These are phyloP conservation scores for Glycine soja DNA, from an alignment of 306 rosid species.

Conservation along the genomic window DNA sequence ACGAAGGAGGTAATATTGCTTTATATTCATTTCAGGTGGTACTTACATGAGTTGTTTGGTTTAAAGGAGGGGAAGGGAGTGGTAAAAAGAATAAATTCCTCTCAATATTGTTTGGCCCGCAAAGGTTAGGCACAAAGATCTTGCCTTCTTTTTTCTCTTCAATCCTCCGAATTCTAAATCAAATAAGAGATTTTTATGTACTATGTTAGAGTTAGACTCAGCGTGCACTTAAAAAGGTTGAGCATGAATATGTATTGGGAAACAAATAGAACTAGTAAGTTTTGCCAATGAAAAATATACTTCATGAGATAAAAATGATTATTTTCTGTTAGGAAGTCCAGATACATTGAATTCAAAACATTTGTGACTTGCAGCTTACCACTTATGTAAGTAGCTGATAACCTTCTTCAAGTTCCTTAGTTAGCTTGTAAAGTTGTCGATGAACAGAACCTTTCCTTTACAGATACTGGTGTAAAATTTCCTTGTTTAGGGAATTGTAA, in stretches of 20 bases:
- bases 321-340: not conserved
- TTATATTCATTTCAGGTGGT: not conserved
- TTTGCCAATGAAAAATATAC: not conserved
- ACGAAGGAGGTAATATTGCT: slow-evolving; percentile 20
- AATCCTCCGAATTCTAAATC: too few species aligned
- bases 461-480: not conserved
- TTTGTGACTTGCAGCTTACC: not conserved
- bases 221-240: too few species aligned
- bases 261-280: not conserved
- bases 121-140: too few species aligned
- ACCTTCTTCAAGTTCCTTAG: not conserved
- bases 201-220: too few species aligned
- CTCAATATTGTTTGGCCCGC: too few species aligned
- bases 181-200: too few species aligned
- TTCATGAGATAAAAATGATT: not conserved
- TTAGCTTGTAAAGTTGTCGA: not conserved
- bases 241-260: not conserved
- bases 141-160: too few species aligned
- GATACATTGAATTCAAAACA: not conserved
- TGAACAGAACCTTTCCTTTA: not conserved
- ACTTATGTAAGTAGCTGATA: not conserved
- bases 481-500: not conserved
- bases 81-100: too few species aligned
- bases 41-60: too few species aligned
- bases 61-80: too few species aligned